phyloP scores from a whole-genome alignment of 2,329 filamentous ascomycete species.

The Arachnomyces sp. region DNA sequence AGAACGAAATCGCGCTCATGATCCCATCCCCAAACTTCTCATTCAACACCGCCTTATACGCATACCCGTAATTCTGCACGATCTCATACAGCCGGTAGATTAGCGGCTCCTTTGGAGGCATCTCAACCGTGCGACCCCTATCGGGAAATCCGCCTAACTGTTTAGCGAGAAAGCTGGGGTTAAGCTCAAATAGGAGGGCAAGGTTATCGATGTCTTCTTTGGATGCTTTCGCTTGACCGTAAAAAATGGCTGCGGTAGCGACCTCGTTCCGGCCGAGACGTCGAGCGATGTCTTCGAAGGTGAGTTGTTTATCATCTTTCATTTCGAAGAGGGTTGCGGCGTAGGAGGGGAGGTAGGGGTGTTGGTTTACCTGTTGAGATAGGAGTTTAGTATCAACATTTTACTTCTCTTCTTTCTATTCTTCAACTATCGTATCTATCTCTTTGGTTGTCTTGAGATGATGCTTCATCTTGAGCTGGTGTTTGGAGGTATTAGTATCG shows the following conservation, averaged over 20 bases:
- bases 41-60: constrained; percentile 90
- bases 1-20: constrained; percentile 92
- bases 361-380: background rate
- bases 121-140: constrained; percentile 67
- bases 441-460: too few species aligned
- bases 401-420: background rate
- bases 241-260: constrained; percentile 80
- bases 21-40: constrained; percentile 94
- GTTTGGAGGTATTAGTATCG: too few species aligned
- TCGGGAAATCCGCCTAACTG: constrained; percentile 71
- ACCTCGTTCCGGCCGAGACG: constrained; percentile 73
- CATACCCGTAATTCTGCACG: constrained; percentile 93
- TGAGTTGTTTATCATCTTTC: constrained; percentile 67
- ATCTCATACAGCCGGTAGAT: constrained; percentile 92
- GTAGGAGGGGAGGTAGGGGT: background rate
- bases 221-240: constrained; percentile 72
- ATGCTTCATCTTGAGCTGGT: too few species aligned
- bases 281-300: constrained; percentile 69
- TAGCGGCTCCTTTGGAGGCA: constrained; percentile 76
- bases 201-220: constrained; percentile 63
- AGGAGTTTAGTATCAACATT: background rate
- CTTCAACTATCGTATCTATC: too few species aligned
- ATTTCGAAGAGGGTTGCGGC: constrained; percentile 70
- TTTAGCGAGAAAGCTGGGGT: constrained; percentile 48
- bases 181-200: constrained; percentile 56